phyloP scores from a whole-genome alignment of 192 early-diverging fungal species.

The Podila horticola region DNA sequence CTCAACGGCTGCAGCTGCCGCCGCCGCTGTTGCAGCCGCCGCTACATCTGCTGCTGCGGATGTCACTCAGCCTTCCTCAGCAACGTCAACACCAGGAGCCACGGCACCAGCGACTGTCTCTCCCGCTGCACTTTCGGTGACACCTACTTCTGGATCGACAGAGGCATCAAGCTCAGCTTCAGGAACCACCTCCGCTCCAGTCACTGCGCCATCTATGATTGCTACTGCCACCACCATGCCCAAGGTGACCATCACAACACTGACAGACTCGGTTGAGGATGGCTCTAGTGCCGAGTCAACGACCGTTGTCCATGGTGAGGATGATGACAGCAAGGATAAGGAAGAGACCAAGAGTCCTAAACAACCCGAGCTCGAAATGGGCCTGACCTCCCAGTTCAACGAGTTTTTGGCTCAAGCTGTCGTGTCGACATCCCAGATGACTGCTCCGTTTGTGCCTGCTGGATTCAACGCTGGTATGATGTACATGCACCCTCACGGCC shows the following conservation, averaged over 20 bases:
- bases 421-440: slow-evolving; percentile 31
- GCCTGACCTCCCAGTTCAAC: slow-evolving; percentile 50
- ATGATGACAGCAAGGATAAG: slow-evolving; percentile 18
- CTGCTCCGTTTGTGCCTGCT: slow-evolving; percentile 15
- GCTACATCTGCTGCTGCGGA: slow-evolving; percentile 19
- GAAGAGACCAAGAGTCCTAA: slow-evolving; percentile 12
- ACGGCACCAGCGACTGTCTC: slow-evolving; percentile 6
- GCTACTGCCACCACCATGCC: slow-evolving; percentile 44
- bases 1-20: slow-evolving; percentile 15
- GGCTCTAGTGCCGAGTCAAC: slow-evolving; percentile 23
- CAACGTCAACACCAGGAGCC: slow-evolving; percentile 9
- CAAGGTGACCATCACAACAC: slow-evolving; percentile 48
- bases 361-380: slow-evolving; percentile 27
- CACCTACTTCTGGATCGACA: slow-evolving; percentile 4
- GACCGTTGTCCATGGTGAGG: slow-evolving; percentile 38
- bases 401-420: slow-evolving; percentile 49
- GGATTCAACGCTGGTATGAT: slow-evolving; percentile 29
- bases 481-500: slow-evolving; percentile 16
- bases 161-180: slow-evolving; percentile 4
- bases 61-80: background rate
- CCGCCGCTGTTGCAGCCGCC: slow-evolving; percentile 27
- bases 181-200: slow-evolving; percentile 10
- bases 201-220: slow-evolving; percentile 48
- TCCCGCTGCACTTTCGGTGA: background rate
- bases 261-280: slow-evolving; percentile 34